Conservation (phyloP, 208 protist species). For the Crithidia brevicula region DNA sequence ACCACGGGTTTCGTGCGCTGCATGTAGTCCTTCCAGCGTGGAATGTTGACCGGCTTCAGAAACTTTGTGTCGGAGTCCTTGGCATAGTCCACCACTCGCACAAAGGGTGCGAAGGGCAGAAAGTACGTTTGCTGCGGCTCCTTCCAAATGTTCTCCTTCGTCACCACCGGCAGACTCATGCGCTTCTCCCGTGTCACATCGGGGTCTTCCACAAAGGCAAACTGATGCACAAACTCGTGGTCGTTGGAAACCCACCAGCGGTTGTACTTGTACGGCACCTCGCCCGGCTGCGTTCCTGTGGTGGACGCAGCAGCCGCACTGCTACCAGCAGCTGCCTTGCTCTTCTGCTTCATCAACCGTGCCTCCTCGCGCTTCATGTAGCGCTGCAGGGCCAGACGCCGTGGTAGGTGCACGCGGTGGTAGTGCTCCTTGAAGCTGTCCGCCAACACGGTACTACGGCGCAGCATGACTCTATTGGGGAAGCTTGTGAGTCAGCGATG, state of each 20-base stretch:
- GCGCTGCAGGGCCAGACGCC: conserved; percentile 76
- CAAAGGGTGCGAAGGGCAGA: conserved; percentile 85
- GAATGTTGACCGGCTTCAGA: conserved; percentile 84
- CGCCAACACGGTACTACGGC: conserved; percentile 38
- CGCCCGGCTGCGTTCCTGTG: conserved; percentile 17
- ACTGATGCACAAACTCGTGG: conserved; percentile 91
- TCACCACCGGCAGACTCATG: conserved; percentile 64
- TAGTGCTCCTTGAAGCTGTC: conserved; percentile 93
- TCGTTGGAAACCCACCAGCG: conserved; percentile 91
- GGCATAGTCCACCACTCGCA: conserved; percentile 88
- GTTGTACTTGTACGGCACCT: conserved; percentile 90
- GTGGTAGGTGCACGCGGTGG: conserved; percentile 86
- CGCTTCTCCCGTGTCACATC: conserved; percentile 73
- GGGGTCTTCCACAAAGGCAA: conserved; percentile 87
- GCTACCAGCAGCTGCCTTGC: conserved; percentile 1
- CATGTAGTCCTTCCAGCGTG: conserved; percentile 94
- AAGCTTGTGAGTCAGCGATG: not conserved
- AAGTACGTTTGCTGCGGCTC: conserved; percentile 89
- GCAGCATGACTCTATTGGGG: conserved; percentile 51
- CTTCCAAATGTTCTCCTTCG: conserved; percentile 86
- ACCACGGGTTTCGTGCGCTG: conserved; percentile 88
- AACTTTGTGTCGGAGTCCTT: conserved; percentile 90
- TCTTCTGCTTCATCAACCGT: conserved; percentile 31
- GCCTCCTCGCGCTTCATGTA: conserved; percentile 63
- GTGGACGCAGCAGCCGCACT: not conserved